Evolutionary conservation across 2,329 filamentous ascomycete species (phyloP), one percentile per base, ranked within the genome.

Genomic region (Trichoderma citrinoviride): DNA sequence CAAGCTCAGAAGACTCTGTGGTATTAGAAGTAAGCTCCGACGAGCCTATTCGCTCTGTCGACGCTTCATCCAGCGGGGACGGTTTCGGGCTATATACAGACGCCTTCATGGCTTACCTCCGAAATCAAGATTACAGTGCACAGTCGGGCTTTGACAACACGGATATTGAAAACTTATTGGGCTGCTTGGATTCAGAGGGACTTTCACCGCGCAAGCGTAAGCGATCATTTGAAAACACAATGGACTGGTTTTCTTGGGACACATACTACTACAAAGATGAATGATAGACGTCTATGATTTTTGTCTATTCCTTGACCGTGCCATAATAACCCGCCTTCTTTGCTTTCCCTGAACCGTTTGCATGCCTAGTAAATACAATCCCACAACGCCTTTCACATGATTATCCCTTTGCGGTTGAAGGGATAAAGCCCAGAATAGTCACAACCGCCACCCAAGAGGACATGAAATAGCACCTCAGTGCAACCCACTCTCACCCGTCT

Each of bases 401-500:
- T 41, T 14, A 8, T 15, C 23, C 46, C 23, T 37, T n/a, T n/a
- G 6, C 40, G 0, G 15, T 50, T 21, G 6, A 23, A 25, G 10
- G 49, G 14, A 21, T 4, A 41, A 10, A 41, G 27, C 15, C 21
- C 12, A 19, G 3, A 4, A 5, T 5, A 8, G 7, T 8, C 1
- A 6, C 43, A 37, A 1, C 15, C 0, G 14, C 15, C n/a, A 3
- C 21, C 8, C n/a, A 23, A 40, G 1, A 43, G 33, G 10, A 7
- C 15, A n/a, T n/a, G 17, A 17, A 44, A 2, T 1, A 43, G 14
- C 4, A 49, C n/a, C 23, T 64, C 50, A 66, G 27, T 66, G 65
- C 33, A 66, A 44, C 6, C 65, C 65, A 25, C 65, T 66, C 40
- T 66, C 65, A 19, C 56, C 66, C 15, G 63, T 67, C 25, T 61